These are phyloP conservation scores for Suillus americanus DNA, from an alignment of 768 basidiomycete genomes.

Conservation along the genomic window DNA sequence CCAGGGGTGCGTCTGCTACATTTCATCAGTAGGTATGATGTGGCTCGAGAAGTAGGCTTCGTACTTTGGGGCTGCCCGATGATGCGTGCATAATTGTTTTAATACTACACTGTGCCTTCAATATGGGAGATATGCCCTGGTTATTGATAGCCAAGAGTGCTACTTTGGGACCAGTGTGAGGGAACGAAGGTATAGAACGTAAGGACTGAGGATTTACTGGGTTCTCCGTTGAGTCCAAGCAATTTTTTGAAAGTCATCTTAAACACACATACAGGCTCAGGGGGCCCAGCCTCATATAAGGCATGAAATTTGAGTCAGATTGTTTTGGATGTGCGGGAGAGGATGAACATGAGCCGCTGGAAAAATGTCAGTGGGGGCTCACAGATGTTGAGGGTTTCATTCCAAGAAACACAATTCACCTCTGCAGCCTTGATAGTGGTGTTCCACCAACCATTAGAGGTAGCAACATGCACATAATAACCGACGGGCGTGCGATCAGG, in stretches of 20 bases:
- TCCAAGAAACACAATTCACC: not conserved
- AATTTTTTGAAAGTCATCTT: not conserved
- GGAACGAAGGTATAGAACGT: not conserved
- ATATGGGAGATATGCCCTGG: not conserved
- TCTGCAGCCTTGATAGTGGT: not conserved
- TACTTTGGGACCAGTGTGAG: not conserved
- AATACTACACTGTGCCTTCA: too few relatives aligned
- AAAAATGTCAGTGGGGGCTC: not conserved
- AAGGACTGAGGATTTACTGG: not conserved
- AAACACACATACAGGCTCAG: not conserved
- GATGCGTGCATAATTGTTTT: not conserved
- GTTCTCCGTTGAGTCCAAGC: not conserved
- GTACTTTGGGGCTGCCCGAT: not conserved
- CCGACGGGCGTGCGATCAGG: not conserved
- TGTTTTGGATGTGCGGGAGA: too few relatives aligned
- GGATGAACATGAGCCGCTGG: too few relatives aligned
- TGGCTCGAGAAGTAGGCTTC: not conserved
- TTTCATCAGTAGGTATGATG: not conserved
- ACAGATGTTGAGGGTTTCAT: not conserved
- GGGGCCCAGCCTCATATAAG: not conserved
- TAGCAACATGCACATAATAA: not conserved
- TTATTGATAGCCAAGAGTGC: not conserved
- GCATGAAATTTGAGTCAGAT: not conserved
- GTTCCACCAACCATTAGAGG: not conserved
- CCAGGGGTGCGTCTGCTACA: not conserved